Conservation (phyloP, 164 flowering plant genomes). For the Brasenia schreberi region DNA sequence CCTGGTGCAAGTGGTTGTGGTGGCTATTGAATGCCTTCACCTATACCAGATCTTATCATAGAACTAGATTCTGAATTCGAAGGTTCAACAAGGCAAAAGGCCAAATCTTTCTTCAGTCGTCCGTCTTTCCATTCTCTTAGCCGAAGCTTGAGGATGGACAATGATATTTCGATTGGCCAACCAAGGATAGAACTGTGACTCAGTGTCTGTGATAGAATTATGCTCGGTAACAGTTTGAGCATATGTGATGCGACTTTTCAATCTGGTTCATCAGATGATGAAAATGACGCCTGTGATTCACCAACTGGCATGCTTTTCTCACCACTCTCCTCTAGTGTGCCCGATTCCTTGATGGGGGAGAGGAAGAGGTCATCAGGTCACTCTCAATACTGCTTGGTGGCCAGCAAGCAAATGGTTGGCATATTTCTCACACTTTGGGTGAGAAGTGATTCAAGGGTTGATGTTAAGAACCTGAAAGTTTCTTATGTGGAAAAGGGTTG, state of each 20-base stretch:
- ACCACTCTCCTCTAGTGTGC: conserved; percentile 20
- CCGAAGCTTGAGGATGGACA: conserved; percentile 37
- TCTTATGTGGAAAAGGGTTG: conserved; percentile 41
- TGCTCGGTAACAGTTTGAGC: conserved; percentile 30
- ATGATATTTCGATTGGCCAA: conserved; percentile 20
- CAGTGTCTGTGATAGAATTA: conserved; percentile 37
- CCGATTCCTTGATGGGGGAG: conserved; percentile 23
- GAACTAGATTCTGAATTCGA: conserved; percentile 90
- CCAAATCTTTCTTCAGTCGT: conserved; percentile 39
- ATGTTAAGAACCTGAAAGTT: conserved; percentile 30
- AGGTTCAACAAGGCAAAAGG: conserved; percentile 53
- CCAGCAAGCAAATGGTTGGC: conserved; percentile 48
- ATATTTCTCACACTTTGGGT: conserved; percentile 42
- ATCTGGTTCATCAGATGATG: conserved; percentile 43
- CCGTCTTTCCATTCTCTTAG: conserved; percentile 30
- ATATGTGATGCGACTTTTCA: conserved; percentile 25
- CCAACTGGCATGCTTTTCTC: conserved; percentile 22
- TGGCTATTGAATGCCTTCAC: conserved; percentile 61
- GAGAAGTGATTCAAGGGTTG: conserved; percentile 26
- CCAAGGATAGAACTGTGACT: conserved; percentile 33
- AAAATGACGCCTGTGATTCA: conserved; percentile 27
- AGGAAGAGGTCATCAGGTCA: conserved; percentile 16
- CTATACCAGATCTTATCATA: conserved; percentile 66
- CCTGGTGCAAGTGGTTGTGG: conserved; percentile 49
- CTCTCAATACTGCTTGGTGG: conserved; percentile 36